Percentiles rank a stretch among this genome's conserved stretches.
Conservation (phyloP, 2,329 filamentous ascomycete genomes). For the Aspergillus awamori region DNA sequence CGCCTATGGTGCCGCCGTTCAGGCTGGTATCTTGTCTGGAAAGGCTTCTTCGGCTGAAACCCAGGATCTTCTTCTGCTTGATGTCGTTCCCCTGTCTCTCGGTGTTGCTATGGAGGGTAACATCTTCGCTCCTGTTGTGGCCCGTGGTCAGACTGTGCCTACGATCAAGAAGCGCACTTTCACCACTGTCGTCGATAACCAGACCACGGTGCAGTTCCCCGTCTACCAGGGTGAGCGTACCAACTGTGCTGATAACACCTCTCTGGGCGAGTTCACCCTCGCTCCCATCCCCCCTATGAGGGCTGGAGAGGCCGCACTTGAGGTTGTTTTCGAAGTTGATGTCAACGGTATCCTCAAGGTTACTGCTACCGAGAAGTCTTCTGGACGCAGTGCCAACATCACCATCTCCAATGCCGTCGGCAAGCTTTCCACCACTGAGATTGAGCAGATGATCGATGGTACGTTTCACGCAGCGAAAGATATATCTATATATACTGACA, state of each 20-base stretch:
- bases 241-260: constrained; percentile 98
- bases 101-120: constrained; percentile 99
- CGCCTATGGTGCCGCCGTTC: constrained; percentile 96
- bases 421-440: constrained; percentile 92
- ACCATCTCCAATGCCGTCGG: constrained; percentile 99
- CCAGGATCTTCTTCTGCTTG: constrained; percentile 88
- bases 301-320: constrained; percentile 93
- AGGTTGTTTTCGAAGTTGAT: constrained; percentile 98
- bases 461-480: constrained; percentile 32
- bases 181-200: constrained; percentile 70
- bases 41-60: constrained; percentile 97
- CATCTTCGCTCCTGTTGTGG: constrained; percentile 93
- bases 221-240: constrained; percentile 96
- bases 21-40: constrained; percentile 97
- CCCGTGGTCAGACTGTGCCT: constrained; percentile 75
- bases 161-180: constrained; percentile 85
- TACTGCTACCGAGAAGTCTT: constrained; percentile 98
- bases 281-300: constrained; percentile 84
- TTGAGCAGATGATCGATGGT: constrained; percentile 96
- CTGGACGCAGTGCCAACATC: constrained; percentile 97
- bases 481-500: not conserved
- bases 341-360: constrained; percentile 99
- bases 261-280: constrained; percentile 94
- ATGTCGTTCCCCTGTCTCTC: constrained; percentile 93
- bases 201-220: constrained; percentile 86